These are phyloP conservation scores for Diutina pseudorugosa DNA, from an alignment of 1,139 yeast species.

Conservation along the genomic window DNA sequence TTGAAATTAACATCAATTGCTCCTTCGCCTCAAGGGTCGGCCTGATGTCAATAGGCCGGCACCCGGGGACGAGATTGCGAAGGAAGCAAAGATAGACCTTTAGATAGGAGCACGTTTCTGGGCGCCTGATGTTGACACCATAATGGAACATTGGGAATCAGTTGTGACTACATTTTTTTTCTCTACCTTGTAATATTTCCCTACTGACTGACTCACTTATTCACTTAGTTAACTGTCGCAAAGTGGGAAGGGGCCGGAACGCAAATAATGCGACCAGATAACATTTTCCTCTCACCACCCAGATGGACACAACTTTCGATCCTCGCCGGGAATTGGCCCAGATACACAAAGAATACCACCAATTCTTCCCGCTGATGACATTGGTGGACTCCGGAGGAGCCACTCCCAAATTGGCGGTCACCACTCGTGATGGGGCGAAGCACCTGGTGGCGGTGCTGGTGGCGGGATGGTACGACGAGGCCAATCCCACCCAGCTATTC, in stretches of 20 bases:
- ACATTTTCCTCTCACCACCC: not conserved
- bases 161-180: constrained; percentile 32
- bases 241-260: too few relatives aligned
- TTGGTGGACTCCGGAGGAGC: not conserved
- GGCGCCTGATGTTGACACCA: constrained; percentile 44
- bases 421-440: constrained; percentile 13
- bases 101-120: constrained; percentile 38
- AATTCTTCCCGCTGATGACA: constrained; percentile 13
- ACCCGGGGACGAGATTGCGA: constrained; percentile 11
- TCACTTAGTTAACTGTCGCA: too few relatives aligned
- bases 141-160: constrained; percentile 42
- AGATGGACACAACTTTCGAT: not conserved
- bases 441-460: constrained; percentile 18
- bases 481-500: constrained; percentile 5
- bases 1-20: constrained; percentile 31
- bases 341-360: constrained; percentile 17
- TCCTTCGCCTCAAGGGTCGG: constrained; percentile 22
- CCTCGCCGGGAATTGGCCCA: constrained; percentile 13
- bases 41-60: constrained; percentile 4
- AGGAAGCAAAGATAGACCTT: constrained; percentile 29
- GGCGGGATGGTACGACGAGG: constrained; percentile 22
- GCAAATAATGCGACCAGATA: not conserved
- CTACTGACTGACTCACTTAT: too few relatives aligned
- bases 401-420: constrained; percentile 10
- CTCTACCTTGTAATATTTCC: too few relatives aligned